phyloP scores from a whole-genome alignment of 768 basidiomycete species.

The Rhizopogon roseolus region DNA sequence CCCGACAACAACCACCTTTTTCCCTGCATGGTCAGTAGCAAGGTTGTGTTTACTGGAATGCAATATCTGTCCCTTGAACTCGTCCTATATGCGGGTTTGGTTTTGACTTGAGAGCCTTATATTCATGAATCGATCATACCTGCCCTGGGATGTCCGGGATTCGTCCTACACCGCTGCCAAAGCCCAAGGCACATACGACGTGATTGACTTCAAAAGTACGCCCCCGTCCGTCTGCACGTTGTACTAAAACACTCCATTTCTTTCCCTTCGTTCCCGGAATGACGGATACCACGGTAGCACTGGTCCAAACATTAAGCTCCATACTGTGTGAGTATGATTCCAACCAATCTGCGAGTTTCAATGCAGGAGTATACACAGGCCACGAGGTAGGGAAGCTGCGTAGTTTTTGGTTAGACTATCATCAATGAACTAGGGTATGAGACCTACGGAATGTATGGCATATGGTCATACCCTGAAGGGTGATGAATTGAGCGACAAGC shows the following conservation, averaged over 20 bases:
- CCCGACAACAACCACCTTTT: constrained; percentile 69
- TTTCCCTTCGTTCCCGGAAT: constrained; percentile 27
- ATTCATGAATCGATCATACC: constrained; percentile 21
- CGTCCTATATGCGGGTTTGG: constrained; percentile 30
- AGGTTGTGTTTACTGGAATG: constrained; percentile 55
- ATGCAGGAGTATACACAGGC: constrained; percentile 54
- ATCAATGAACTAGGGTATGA: neutral
- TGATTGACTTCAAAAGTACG: constrained; percentile 42
- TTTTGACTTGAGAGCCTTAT: neutral
- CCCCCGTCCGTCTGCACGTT: constrained; percentile 28
- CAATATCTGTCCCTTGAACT: constrained; percentile 56
- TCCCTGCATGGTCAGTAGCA: constrained; percentile 56
- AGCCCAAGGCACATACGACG: constrained; percentile 45
- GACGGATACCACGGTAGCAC: constrained; percentile 27
- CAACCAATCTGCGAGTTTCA: constrained; percentile 61
- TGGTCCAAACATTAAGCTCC: constrained; percentile 66
- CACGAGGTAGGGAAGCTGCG: constrained; percentile 53
- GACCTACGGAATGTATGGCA: constrained; percentile 53
- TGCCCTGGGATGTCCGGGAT: constrained; percentile 41
- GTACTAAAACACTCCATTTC: constrained; percentile 40
- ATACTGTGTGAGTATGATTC: constrained; percentile 56
- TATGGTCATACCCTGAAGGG: constrained; percentile 38
- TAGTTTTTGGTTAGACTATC: neutral
- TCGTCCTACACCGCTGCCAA: constrained; percentile 39
- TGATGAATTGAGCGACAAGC: neutral